Conservation (phyloP, 2,329 filamentous ascomycete genomes). For the Aspergillus spinulosporus region DNA sequence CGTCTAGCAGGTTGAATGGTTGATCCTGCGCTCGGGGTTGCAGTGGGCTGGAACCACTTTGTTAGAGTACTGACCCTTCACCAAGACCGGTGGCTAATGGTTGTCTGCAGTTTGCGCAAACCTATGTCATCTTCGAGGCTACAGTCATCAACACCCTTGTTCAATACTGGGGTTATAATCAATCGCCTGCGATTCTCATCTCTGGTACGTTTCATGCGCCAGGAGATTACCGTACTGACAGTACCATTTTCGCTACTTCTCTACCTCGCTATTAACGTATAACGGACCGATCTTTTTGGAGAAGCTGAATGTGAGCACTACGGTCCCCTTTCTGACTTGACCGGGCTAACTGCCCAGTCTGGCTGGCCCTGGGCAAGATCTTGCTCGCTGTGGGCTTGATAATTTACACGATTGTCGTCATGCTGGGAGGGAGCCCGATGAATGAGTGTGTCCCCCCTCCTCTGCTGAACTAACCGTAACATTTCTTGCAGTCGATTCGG, state of each 20-base stretch:
- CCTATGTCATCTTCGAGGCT: constrained; percentile 9
- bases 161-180: constrained; percentile 8
- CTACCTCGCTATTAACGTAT: constrained; percentile 5
- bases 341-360: background rate
- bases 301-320: constrained; percentile 2
- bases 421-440: constrained; percentile 8
- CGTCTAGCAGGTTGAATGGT: constrained; percentile 8
- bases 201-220: background rate
- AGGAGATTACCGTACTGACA: background rate
- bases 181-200: constrained; percentile 6
- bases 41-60: constrained; percentile 8
- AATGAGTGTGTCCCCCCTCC: background rate
- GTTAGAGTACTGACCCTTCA: background rate
- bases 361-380: constrained; percentile 5
- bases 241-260: background rate
- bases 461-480: background rate
- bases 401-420: constrained; percentile 4
- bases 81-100: background rate
- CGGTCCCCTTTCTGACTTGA: no score
- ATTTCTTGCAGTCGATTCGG: constrained; percentile 1
- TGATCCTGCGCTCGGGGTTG: constrained; percentile 7
- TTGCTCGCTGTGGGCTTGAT: constrained; percentile 5
- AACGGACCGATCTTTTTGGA: constrained; percentile 6
- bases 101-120: constrained; percentile 3
- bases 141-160: constrained; percentile 8